Percentiles rank a stretch among this genome's conserved stretches.
Evolutionary conservation across 2,329 filamentous ascomycete species (phyloP).

Genomic region (Dothideomycetes sp.): DNA sequence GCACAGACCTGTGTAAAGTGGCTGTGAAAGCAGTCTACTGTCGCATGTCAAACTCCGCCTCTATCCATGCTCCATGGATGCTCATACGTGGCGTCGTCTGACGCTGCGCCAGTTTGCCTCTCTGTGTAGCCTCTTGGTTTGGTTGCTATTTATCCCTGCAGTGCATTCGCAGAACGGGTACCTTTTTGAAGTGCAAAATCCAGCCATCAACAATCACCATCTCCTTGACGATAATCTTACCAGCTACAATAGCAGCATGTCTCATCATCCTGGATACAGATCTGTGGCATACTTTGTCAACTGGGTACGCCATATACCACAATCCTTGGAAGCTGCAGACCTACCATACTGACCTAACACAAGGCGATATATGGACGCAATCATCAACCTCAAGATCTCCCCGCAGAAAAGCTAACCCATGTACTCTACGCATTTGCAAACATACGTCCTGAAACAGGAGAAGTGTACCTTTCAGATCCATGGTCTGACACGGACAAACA

Average conservation of each 20-base stretch:
- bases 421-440: constrained; percentile 89
- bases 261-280: constrained; percentile 39
- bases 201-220: constrained; percentile 1
- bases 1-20: background rate
- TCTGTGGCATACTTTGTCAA: constrained; percentile 66
- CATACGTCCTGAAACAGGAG: constrained; percentile 64
- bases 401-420: constrained; percentile 72
- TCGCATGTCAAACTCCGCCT: background rate
- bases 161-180: background rate
- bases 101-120: background rate
- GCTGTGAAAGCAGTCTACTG: background rate
- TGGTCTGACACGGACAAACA: constrained; percentile 61
- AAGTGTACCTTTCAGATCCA: constrained; percentile 61
- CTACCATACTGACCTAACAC: constrained; percentile 7
- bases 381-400: constrained; percentile 75
- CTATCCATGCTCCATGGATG: background rate
- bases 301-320: constrained; percentile 33
- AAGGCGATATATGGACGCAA: constrained; percentile 78
- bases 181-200: background rate
- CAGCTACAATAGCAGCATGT: constrained; percentile 2
- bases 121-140: background rate
- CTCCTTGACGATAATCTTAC: background rate
- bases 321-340: no score
- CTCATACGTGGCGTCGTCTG: background rate
- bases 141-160: background rate